Percentiles rank a stretch among this genome's conserved stretches.
Conservation (phyloP, 1,284 basidiomycete genomes). For the Pseudozyma sp. region DNA sequence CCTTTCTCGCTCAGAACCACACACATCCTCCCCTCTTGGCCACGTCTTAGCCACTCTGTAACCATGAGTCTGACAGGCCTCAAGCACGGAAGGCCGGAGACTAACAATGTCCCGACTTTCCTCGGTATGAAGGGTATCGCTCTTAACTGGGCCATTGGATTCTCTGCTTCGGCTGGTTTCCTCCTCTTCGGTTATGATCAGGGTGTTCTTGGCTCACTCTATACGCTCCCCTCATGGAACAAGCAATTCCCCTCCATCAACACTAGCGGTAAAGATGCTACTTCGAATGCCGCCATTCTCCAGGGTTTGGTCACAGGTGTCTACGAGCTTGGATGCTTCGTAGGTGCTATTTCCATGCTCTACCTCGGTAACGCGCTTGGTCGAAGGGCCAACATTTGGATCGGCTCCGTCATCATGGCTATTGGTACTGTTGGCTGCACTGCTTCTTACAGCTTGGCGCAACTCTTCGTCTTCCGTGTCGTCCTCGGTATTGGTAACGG, state of each 20-base stretch:
- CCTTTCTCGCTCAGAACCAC: not conserved
- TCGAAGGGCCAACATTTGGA: slow-evolving; percentile 64
- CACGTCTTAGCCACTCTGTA: not conserved
- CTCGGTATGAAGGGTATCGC: slow-evolving; percentile 51
- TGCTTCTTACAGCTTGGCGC: slow-evolving; percentile 51
- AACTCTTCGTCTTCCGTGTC: slow-evolving; percentile 64
- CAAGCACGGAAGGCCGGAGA: slow-evolving; percentile 42
- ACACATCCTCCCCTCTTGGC: not conserved
- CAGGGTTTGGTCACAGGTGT: slow-evolving; percentile 65
- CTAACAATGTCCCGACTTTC: slow-evolving; percentile 53
- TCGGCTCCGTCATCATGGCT: slow-evolving; percentile 62
- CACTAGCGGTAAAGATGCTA: slow-evolving; percentile 23
- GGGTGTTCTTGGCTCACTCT: slow-evolving; percentile 66
- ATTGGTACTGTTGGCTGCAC: slow-evolving; percentile 59
- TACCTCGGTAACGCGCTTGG: slow-evolving; percentile 63
- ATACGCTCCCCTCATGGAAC: slow-evolving; percentile 60
- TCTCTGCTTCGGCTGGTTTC: slow-evolving; percentile 65
- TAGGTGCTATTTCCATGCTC: slow-evolving; percentile 64
- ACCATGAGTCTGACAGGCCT: slow-evolving; percentile 42
- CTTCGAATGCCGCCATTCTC: slow-evolving; percentile 49
- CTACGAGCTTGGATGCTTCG: slow-evolving; percentile 66
- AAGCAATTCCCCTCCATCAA: slow-evolving; percentile 60
- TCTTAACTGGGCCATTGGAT: slow-evolving; percentile 61
- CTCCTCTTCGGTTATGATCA: slow-evolving; percentile 67
- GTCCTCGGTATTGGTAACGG: slow-evolving; percentile 66